Evolutionary conservation across 352 stramenopile genomes (phyloP).

Genomic region (Phytophthora uliginosa): DNA sequence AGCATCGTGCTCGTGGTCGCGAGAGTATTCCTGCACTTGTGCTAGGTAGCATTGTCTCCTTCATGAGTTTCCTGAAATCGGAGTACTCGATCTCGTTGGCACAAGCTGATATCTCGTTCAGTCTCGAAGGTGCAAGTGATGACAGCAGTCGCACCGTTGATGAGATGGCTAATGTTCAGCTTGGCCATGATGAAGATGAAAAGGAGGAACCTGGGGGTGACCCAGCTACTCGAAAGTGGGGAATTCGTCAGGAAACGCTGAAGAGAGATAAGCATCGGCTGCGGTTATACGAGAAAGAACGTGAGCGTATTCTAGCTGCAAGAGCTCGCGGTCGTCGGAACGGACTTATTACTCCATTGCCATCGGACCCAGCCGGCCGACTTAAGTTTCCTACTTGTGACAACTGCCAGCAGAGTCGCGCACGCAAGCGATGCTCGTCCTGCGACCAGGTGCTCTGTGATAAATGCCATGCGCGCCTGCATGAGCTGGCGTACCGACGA

Average conservation of each 20-base stretch:
- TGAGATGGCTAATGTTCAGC: not conserved
- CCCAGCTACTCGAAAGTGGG: conserved; percentile 47
- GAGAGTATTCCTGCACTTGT: conserved; percentile 2
- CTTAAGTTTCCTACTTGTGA: conserved; percentile 60
- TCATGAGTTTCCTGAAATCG: not conserved
- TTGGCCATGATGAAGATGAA: not conserved
- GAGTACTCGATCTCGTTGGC: conserved; percentile 31
- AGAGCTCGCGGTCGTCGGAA: conserved; percentile 55
- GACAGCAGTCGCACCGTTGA: conserved; percentile 3
- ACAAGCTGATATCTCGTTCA: conserved; percentile 20
- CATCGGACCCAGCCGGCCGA: conserved; percentile 36
- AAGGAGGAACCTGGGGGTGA: conserved; percentile 7
- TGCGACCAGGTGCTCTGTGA: conserved; percentile 75
- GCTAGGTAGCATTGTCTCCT: conserved; percentile 11
- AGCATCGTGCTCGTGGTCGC: conserved; percentile 2
- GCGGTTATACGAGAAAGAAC: conserved; percentile 52
- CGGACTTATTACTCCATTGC: conserved; percentile 66
- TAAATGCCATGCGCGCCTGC: conserved; percentile 66
- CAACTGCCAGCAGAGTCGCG: conserved; percentile 57
- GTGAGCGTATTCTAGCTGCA: conserved; percentile 46
- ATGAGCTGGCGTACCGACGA: conserved; percentile 57
- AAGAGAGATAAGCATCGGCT: conserved; percentile 40
- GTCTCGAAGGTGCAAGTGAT: conserved; percentile 4
- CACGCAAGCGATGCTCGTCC: conserved; percentile 55
- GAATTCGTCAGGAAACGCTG: conserved; percentile 42